Percentiles rank a stretch among this genome's conserved stretches.
Evolutionary conservation across 768 basidiomycete species (phyloP).

Genomic region (Ramaria rubella): DNA sequence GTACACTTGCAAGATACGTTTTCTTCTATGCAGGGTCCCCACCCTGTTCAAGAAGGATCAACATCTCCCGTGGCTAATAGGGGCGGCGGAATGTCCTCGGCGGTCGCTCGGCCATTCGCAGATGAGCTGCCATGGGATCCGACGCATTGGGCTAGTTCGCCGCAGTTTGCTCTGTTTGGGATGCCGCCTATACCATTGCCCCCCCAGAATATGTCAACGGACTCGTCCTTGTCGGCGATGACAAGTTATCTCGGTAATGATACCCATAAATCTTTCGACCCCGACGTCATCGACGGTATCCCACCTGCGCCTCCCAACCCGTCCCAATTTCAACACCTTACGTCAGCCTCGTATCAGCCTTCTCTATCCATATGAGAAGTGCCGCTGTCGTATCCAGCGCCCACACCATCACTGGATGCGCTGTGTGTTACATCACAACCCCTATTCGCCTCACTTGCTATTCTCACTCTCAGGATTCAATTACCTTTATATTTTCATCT

Average conservation of each 20-base stretch:
- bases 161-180: not conserved
- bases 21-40: not conserved
- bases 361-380: no score
- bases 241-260: not conserved
- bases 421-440: no score
- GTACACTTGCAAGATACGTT: not conserved
- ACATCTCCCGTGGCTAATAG: not conserved
- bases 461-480: no score
- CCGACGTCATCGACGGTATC: not conserved
- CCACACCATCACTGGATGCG: no score
- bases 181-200: not conserved
- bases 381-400: no score
- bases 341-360: no score
- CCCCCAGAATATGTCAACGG: not conserved
- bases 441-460: no score
- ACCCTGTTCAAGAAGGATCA: not conserved
- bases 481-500: no score
- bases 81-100: not conserved
- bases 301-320: not conserved
- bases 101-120: not conserved
- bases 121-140: not conserved
- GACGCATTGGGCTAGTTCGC: not conserved
- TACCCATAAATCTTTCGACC: no score
- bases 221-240: not conserved
- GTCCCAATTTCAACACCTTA: no score